Evolutionary conservation across 1,139 yeast species (phyloP), one percentile per base, ranked within the genome.

Genomic region (Nakaseomyces uthaithaninus): DNA sequence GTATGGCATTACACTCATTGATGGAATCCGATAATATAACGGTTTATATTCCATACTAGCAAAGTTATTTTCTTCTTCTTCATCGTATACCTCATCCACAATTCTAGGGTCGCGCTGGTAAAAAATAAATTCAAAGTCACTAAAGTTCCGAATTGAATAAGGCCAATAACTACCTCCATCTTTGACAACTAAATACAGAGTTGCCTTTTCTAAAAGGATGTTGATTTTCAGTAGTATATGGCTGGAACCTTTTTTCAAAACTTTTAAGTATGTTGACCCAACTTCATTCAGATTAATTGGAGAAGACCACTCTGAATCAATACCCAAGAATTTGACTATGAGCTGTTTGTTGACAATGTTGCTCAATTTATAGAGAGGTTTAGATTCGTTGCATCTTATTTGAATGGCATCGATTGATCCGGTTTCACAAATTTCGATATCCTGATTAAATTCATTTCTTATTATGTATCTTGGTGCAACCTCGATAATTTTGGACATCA

Each of bases 1-100:
- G 60, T 91, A 93, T 0, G 97, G 96, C 98, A 93, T 93, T 2
- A 86, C 94, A 65, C 95, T 85, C 57, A 77, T 79, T 1, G 94
- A 78, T 0, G 96, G 97, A 18, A 89, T 71, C 43, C 75, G 74
- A 57, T 89, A 91, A 53, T 72, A 77, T 18, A 86, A 70, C 2
- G 93, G 93, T 48, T 77, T 78, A 57, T 77, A 83, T 11, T 58
- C 59, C 10, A 50, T 50, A n/a, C n/a, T n/a, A n/a, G 66, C 67
- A 5, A 50, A 52, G 10, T 54, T 47, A 10, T 77, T 84, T 7
- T 91, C 94, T 36, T 75, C 84, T 53, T 82, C 80, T 31, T 50
- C 47, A 17, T 52, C 53, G 35, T 46, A 47, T 22, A 52, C 53
- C 34, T 54, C 60, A 38, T 58, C 63, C 17, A 57, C 49, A 5